These are phyloP conservation scores for Pezicula rhizophila DNA, from an alignment of 2,329 filamentous ascomycete species.

Conservation along the genomic window DNA sequence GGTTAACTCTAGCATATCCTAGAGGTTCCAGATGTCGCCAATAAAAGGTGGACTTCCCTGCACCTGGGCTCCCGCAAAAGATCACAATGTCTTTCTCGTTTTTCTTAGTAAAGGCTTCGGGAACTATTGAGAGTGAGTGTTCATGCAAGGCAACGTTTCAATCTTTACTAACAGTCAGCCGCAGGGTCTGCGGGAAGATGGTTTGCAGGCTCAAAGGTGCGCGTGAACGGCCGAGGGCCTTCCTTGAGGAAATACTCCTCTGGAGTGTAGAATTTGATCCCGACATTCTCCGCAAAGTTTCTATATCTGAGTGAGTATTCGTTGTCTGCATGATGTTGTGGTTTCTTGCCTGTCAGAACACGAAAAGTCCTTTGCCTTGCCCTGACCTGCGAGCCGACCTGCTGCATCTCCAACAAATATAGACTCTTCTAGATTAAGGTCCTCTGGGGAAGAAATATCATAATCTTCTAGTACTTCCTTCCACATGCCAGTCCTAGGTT, in stretches of 20 bases:
- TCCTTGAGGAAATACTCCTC: constrained; percentile 85
- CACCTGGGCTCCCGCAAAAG: constrained; percentile 82
- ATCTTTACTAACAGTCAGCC: constrained; percentile 15
- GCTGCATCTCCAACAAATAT: constrained; percentile 89
- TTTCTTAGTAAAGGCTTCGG: constrained; percentile 41
- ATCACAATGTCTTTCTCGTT: constrained; percentile 70
- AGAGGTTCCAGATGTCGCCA: constrained; percentile 71
- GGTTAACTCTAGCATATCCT: constrained; percentile 81
- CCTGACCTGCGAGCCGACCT: constrained; percentile 44
- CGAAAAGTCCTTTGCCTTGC: constrained; percentile 53
- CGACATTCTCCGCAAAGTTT: constrained; percentile 80
- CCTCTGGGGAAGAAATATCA: constrained; percentile 32
- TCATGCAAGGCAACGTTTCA: not conserved
- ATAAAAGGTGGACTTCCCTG: constrained; percentile 90
- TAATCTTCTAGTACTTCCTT: constrained; percentile 51
- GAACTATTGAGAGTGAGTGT: constrained; percentile 15
- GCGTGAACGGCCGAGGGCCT: constrained; percentile 55
- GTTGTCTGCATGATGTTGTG: not conserved
- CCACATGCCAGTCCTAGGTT: constrained; percentile 91
- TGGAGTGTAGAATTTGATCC: constrained; percentile 75
- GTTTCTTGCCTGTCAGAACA: constrained; percentile 46
- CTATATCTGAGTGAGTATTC: constrained; percentile 31
- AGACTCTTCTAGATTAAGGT: constrained; percentile 64
- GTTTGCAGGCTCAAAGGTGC: constrained; percentile 64
- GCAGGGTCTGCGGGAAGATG: constrained; percentile 37